Evolutionary conservation across 345 rosid species (phyloP), one percentile per base, ranked within the genome.

Genomic region (Noccaea bulbosa): DNA sequence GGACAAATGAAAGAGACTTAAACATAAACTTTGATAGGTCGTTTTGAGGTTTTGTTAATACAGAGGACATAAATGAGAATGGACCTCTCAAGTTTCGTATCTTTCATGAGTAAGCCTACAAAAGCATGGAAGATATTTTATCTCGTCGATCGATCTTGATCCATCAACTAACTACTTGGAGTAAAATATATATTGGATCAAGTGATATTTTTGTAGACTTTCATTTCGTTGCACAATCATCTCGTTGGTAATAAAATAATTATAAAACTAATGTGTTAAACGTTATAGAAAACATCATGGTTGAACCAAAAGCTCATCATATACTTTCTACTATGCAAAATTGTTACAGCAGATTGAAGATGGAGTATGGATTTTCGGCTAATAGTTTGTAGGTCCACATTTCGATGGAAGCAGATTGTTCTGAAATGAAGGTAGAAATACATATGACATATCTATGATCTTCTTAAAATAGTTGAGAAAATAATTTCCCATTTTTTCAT

Each of bases 101-200:
- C 59, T 59, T 59, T 60, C 67, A 60, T 49, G 67, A 71, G 27
- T 62, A 71, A 44, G 44, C 54, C 75, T 41, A 41, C 44, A 30
- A 62, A 51, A 33, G 60, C 8, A 51, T 62, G 44, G 51, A 61
- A 39, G 67, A 59, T 50, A 30, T 50, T 16, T 12, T 7, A 14
- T 61, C 46, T 61, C 56, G 15, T 63, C 39, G 7, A 24, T 71
- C 12, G 54, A 72, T 63, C 54, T 62, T 62, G 16, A 34, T 72
- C 53, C 12, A 20, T 71, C 76, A 71, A 14, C 62, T 44, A 62
- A 58, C 47, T 41, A 33, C 37, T 41, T 39, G 5, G 11, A 41
- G 60, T 70, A 71, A 39, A 40, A 30, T 70, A 16, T 17, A 11
- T 70, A 12, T 32, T 30, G 17, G 37, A 52, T 43, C 17, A 2